Evolutionary conservation across 257 asterid genomes (phyloP).

Genomic region (Nicotiana noctiflora): DNA sequence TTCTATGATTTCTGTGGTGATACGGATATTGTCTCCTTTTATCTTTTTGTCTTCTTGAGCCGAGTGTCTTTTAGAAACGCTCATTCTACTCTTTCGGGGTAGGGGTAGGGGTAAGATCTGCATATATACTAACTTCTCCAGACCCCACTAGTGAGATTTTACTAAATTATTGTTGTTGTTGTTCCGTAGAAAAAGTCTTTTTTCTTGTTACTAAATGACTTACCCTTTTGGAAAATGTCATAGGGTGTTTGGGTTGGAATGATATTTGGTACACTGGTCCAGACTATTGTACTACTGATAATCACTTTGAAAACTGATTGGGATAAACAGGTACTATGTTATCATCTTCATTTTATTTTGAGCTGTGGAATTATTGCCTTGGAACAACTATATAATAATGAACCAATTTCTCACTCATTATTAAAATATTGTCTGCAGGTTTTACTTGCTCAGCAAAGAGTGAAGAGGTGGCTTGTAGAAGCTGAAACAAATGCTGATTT

Average conservation of each 20-base stretch:
- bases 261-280: conserved; percentile 33
- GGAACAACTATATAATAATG: not conserved
- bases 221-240: not conserved
- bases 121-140: too few relatives aligned
- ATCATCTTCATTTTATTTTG: not conserved
- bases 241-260: conserved; percentile 63
- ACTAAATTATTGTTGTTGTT: too few relatives aligned
- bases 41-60: too few relatives aligned
- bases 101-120: too few relatives aligned
- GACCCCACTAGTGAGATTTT: too few relatives aligned
- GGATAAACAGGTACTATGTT: conserved; percentile 33
- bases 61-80: too few relatives aligned
- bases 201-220: not conserved
- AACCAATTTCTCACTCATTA: not conserved
- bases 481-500: conserved; percentile 12
- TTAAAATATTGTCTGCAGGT: conserved; percentile 14
- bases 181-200: not conserved
- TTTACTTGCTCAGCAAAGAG: conserved; percentile 24
- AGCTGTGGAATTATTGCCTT: not conserved
- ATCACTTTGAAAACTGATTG: conserved; percentile 42
- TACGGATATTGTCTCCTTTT: too few relatives aligned
- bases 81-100: too few relatives aligned
- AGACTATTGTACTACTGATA: conserved; percentile 30
- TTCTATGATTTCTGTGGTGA: too few relatives aligned
- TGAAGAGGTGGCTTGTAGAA: conserved; percentile 29